Base-by-base conservation (phyloP, 1,139 yeast genomes). In the Pichia inconspicua region DNA sequence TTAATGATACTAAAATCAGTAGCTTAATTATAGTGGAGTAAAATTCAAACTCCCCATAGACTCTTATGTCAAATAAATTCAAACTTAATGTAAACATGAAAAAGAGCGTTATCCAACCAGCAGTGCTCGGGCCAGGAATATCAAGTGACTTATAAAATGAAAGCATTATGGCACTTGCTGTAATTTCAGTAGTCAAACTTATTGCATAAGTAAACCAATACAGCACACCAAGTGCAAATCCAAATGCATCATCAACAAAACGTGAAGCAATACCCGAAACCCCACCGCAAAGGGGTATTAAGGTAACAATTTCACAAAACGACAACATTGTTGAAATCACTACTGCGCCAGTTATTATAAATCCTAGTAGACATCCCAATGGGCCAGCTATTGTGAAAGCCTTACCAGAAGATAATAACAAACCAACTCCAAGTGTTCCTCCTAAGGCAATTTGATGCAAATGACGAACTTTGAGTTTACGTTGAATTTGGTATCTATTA, bases 241-340 rank as follows among this genome's bases (percentile, higher is more conserved):
- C 96, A 62, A 87, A 79, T 0, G 95, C 86, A 56, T 84, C 89
- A 60, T 87, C 95, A 2, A 86, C 87, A 65, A 87, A 86, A 43
- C 95, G 69, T 0, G 92, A 78, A 2, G 88, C 78, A 28, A 85
- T 70, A 0, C 88, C 88, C 2, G 85, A 78, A 22, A 82, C 84
- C 7, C 95, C 94, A 45, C 88, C 89, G 25, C 86, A 84, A 27
- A 85, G 77, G 0, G 96, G 94, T 27, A 86, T 78, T 53, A 87
- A 72, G 0, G 95, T 84, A 11, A 86, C 88, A 84, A 88, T 84
- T 65, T 88, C 96, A 52, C 95, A 86, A 61, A 86, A 82, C 5
- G 90, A 80, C 25, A 82, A 68, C 74, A 86, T 77, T 1, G 94
- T 80, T 2, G 84, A 75, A 41, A 82, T 64, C 0, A 85, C 89